Conservation (phyloP, 208 protist species). For the Tritrichomonas foetus region DNA sequence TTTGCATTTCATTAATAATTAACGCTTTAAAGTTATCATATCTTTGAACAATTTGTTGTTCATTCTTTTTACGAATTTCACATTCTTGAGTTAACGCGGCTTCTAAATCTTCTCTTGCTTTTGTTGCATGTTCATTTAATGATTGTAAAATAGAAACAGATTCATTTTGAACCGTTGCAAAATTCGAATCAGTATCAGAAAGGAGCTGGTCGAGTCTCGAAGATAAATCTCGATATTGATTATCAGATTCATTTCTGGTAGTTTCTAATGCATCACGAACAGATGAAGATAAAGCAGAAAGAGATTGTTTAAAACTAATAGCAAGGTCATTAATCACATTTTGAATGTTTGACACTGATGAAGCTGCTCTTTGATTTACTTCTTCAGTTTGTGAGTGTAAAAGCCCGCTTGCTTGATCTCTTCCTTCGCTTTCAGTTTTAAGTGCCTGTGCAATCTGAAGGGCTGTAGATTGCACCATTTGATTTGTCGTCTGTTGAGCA, state of each 20-base stretch:
- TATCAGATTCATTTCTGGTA: neutral
- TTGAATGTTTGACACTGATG: neutral
- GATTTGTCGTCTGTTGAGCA: neutral
- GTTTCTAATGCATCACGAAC: neutral
- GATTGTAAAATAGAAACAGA: neutral
- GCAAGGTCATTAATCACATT: neutral
- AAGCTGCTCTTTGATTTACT: neutral
- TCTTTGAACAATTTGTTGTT: neutral
- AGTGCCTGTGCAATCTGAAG: neutral
- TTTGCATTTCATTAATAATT: slow-evolving; percentile 38
- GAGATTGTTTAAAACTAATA: neutral
- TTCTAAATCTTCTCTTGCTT: neutral
- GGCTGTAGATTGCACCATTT: neutral
- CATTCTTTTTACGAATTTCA: neutral
- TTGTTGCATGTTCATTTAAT: neutral
- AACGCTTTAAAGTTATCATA: slow-evolving; percentile 27
- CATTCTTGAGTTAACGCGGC: neutral
- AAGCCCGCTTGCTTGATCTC: neutral
- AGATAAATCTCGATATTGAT: neutral
- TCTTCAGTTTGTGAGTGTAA: neutral
- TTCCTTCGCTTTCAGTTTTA: neutral
- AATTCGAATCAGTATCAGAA: neutral
- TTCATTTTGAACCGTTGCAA: neutral
- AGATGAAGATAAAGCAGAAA: neutral
- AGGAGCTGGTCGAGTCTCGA: neutral